Base-by-base conservation (phyloP, 306 rosid species). In the Abrus pulchellus region DNA sequence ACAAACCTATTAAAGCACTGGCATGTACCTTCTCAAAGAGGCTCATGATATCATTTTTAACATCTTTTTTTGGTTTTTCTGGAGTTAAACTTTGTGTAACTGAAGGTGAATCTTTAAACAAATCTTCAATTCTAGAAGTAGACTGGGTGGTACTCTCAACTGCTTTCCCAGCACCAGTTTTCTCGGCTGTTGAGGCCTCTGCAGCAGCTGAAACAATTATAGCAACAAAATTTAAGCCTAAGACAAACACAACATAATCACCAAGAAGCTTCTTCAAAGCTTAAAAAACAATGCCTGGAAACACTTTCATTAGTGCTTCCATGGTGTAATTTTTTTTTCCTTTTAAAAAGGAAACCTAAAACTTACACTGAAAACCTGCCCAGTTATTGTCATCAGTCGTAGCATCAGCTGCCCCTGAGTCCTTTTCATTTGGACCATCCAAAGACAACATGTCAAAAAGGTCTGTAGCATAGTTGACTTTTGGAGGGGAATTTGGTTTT, bases 301-400 rank as follows among this genome's bases (percentile, higher is more conserved):
- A 48, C 36, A 78, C 34, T 56, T 43, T 63, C 84, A 29, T 40
- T 29, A 27, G 62, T 28, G 64, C 79, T 80, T 40, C 44, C 61
- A 14, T 52, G 5, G 6, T 9, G 69, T 53, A 30, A 43, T 57
- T 9, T 34, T 29, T 20, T 7, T 7, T 7, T 20, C 20, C 20
- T 20, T 20, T 20, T 20, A 20, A 20, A 79, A 81, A 7, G 68
- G 81, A 74, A 13, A 72, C 40, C 34, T 28, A 65, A 1, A 27
- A 83, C 97, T 44, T 93, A 96, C 99, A 87, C 89, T 96, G 99
- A 75, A 96, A 96, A 74, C 99, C 98, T 78, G 99, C 99, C 99
- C 99, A 96, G 86, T 87, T 74, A 81, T 83, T 91, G 82, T 95
- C 99, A 63, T 89, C 94, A 28, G 86, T 77, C 52, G 59, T 75